Conservation (phyloP, 2,329 filamentous ascomycete species). For the Ascocoryne sarcoides region DNA sequence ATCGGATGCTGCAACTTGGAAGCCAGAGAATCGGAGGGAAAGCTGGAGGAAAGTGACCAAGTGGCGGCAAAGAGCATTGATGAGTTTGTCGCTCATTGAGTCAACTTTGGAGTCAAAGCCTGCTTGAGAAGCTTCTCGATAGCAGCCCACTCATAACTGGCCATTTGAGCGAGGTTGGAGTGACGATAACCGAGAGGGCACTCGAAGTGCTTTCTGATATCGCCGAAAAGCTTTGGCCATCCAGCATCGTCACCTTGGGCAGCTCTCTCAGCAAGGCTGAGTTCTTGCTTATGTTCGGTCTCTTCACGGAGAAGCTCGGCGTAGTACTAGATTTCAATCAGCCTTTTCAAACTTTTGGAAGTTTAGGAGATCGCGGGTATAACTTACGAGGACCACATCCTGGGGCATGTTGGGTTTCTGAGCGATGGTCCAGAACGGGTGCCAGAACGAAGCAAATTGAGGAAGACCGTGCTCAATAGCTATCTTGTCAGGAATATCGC, state of each 20-base stretch:
- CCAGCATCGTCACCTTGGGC: constrained; percentile 9
- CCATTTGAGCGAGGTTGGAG: constrained; percentile 37
- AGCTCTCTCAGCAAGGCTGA: constrained; percentile 36
- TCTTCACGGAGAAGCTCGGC: constrained; percentile 46
- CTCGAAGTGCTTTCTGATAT: constrained; percentile 43
- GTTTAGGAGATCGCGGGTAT: not conserved
- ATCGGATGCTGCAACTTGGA: too few relatives aligned
- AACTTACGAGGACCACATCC: constrained; percentile 48
- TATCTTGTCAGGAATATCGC: constrained; percentile 28
- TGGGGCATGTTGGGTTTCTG: constrained; percentile 39
- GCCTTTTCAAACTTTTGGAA: not conserved
- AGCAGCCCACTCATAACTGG: constrained; percentile 38
- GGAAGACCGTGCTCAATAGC: constrained; percentile 39
- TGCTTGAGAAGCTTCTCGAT: constrained; percentile 40
- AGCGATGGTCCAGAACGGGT: constrained; percentile 42
- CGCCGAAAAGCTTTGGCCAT: constrained; percentile 19
- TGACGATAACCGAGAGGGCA: constrained; percentile 25
- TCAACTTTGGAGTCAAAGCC: constrained; percentile 21
- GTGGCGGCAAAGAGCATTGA: not conserved
- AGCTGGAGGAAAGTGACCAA: not conserved
- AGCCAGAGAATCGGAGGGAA: too few relatives aligned
- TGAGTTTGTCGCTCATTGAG: constrained; percentile 6
- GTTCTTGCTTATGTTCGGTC: constrained; percentile 34
- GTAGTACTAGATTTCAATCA: constrained; percentile 41
- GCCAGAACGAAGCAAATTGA: constrained; percentile 39